These are phyloP conservation scores for Zygosaccharomyces sapae DNA, from an alignment of 1,139 yeast genomes.

Conservation along the genomic window DNA sequence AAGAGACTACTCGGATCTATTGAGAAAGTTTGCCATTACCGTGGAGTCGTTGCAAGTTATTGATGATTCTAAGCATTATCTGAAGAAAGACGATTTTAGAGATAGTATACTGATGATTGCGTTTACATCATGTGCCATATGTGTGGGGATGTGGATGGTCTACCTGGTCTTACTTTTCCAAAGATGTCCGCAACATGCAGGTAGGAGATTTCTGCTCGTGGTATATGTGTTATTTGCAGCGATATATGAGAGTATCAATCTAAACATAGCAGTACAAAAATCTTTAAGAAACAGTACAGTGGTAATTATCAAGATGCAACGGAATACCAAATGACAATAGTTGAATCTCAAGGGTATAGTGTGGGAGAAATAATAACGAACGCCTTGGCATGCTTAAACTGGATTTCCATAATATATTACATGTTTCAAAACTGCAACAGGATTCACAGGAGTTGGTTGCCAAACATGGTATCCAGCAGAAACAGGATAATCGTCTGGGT, in stretches of 20 bases:
- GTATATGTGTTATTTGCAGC: conserved; percentile 27
- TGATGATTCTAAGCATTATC: conserved; percentile 12
- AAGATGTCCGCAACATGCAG: conserved; percentile 26
- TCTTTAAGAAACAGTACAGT: conserved; percentile 24
- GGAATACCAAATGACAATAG: conserved; percentile 15
- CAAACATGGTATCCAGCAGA: conserved; percentile 19
- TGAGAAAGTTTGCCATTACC: conserved; percentile 7
- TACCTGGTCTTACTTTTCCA: conserved; percentile 26
- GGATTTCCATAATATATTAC: conserved; percentile 29
- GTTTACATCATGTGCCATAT: conserved; percentile 24
- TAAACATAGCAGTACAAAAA: conserved; percentile 15
- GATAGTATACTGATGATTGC: conserved; percentile 24
- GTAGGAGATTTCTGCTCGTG: conserved; percentile 22
- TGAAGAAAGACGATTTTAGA: conserved; percentile 23
- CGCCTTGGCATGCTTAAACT: conserved; percentile 23
- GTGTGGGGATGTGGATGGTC: conserved; percentile 33
- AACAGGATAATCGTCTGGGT: conserved; percentile 17
- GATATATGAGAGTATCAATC: conserved; percentile 21
- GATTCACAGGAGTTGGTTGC: conserved; percentile 17
- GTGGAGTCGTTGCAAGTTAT: conserved; percentile 1
- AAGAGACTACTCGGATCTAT: conserved; percentile 3
- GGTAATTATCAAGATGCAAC: conserved; percentile 24
- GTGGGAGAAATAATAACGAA: conserved; percentile 16
- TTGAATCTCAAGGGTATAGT: conserved; percentile 14
- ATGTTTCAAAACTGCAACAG: conserved; percentile 22